Evolutionary conservation across 345 rosid genomes (phyloP).

Genomic region (Hirschfeldia incana): DNA sequence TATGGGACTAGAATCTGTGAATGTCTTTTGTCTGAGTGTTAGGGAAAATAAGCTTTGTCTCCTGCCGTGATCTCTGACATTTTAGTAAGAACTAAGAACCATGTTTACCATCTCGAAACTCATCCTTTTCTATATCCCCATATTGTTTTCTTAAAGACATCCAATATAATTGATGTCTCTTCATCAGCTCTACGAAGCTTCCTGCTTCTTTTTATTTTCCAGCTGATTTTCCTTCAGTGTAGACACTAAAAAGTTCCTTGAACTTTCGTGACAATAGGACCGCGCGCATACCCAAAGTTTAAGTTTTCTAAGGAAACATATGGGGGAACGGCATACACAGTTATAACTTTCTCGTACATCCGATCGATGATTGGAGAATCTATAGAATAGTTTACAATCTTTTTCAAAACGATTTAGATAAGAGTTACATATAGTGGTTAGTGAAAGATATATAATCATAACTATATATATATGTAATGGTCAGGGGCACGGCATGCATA

Average conservation of each 20-base stretch:
- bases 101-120: background rate
- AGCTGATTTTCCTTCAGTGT: background rate
- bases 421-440: too few species aligned
- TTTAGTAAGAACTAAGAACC: conserved; percentile 17
- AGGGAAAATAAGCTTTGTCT: conserved; percentile 11
- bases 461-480: too few species aligned
- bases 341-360: background rate
- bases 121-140: background rate
- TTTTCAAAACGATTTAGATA: too few species aligned
- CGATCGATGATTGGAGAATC: too few species aligned
- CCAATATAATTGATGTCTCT: background rate
- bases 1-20: background rate
- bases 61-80: conserved; percentile 20
- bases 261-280: background rate
- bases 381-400: too few species aligned
- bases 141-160: background rate
- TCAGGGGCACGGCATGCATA: too few species aligned
- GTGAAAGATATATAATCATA: too few species aligned
- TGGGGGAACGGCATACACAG: background rate
- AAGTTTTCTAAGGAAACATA: background rate
- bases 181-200: conserved; percentile 23
- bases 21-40: conserved; percentile 14
- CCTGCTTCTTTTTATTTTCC: conserved; percentile 1
- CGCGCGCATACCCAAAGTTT: background rate
- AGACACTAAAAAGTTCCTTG: background rate